phyloP scores from a whole-genome alignment of 495 filamentous ascomycete species.

The Podospora bellae-mahoneyi region DNA sequence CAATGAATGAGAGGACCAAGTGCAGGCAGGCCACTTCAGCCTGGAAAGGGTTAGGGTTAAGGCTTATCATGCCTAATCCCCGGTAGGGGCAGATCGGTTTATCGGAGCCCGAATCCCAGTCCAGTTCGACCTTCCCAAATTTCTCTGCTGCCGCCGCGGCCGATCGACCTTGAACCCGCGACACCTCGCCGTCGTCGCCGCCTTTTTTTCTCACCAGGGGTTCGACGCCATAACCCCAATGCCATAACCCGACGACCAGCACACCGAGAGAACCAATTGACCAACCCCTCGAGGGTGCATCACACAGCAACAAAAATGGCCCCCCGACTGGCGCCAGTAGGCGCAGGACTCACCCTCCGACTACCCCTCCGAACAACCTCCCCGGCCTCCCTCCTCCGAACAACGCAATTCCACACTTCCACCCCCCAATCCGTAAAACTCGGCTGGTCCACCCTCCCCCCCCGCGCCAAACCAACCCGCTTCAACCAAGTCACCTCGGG shows the following conservation, averaged over 20 bases:
- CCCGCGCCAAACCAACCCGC: constrained; percentile 35
- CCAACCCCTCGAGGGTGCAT: background rate
- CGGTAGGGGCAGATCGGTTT: background rate
- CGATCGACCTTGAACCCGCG: constrained; percentile 4
- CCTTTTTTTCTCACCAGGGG: background rate
- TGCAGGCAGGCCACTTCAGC: background rate
- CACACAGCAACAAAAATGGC: constrained; percentile 41
- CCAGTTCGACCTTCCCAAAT: background rate
- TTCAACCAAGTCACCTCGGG: constrained; percentile 52
- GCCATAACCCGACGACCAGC: constrained; percentile 10
- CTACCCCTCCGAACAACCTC: constrained; percentile 30
- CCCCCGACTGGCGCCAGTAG: constrained; percentile 53
- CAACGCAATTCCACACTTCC: constrained; percentile 8
- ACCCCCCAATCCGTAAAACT: constrained; percentile 40
- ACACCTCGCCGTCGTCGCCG: constrained; percentile 9
- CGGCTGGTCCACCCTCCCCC: constrained; percentile 50
- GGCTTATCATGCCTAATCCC: background rate
- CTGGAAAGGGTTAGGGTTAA: constrained; percentile 10
- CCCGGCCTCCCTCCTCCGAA: constrained; percentile 18
- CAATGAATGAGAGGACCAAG: background rate
- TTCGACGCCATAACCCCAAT: constrained; percentile 13
- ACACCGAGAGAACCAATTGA: background rate
- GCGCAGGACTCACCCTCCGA: constrained; percentile 23
- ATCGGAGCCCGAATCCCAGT: constrained; percentile 4
- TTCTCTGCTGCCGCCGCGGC: background rate